Conservation (phyloP, 2,329 filamentous ascomycete genomes). For the Rutstroemia sp. region DNA sequence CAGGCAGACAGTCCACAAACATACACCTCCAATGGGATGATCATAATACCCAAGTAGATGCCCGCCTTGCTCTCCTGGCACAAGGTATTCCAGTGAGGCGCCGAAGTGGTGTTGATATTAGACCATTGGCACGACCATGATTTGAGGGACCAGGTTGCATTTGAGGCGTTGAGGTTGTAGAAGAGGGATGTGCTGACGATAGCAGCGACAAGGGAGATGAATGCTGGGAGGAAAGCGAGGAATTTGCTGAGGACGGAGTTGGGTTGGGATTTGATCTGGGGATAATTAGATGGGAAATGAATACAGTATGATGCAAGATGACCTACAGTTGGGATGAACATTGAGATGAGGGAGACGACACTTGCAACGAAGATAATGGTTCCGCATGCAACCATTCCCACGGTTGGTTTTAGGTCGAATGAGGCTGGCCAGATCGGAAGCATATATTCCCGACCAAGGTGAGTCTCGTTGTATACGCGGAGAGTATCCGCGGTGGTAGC, state of each 20-base stretch:
- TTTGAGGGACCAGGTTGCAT: slow-evolving; percentile 45
- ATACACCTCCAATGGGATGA: slow-evolving; percentile 48
- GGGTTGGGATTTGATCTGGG: slow-evolving; percentile 13
- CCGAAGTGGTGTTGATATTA: slow-evolving; percentile 41
- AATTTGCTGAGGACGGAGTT: slow-evolving; percentile 19
- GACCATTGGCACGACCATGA: slow-evolving; percentile 59
- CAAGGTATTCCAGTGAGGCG: slow-evolving; percentile 48
- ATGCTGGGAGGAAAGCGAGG: slow-evolving; percentile 32
- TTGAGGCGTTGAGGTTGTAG: slow-evolving; percentile 48
- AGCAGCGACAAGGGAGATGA: slow-evolving; percentile 38
- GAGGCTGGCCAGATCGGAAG: slow-evolving; percentile 51
- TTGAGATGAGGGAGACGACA: slow-evolving; percentile 39
- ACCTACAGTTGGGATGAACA: slow-evolving; percentile 45
- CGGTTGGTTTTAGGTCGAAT: slow-evolving; percentile 49
- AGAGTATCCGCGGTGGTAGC: slow-evolving; percentile 48
- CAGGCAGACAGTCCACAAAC: slow-evolving; percentile 39
- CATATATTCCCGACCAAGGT: slow-evolving; percentile 38
- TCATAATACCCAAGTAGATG: slow-evolving; percentile 46
- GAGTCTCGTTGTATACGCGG: slow-evolving; percentile 47
- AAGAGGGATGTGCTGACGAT: slow-evolving; percentile 49
- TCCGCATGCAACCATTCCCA: slow-evolving; percentile 46
- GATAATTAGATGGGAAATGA: neutral
- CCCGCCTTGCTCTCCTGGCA: slow-evolving; percentile 49
- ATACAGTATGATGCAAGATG: neutral
- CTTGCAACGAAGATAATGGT: slow-evolving; percentile 43